Percentiles rank a stretch among this genome's conserved stretches.
These are phyloP conservation scores for Aphanomyces invadans DNA, from an alignment of 352 stramenopile species.

Conservation along the genomic window DNA sequence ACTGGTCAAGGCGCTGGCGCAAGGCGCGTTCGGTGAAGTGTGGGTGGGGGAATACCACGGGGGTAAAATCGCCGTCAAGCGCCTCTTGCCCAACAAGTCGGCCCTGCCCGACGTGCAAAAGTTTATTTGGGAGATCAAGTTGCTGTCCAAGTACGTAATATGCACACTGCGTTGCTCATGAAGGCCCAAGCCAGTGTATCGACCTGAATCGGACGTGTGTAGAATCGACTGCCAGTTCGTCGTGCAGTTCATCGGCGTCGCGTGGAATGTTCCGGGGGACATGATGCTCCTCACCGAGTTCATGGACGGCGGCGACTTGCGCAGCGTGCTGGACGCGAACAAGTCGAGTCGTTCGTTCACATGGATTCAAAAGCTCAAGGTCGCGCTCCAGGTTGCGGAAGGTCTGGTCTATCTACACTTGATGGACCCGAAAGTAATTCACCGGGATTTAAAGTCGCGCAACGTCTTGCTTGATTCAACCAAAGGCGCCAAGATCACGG, in stretches of 20 bases:
- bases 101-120: constrained; percentile 42
- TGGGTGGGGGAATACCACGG: constrained; percentile 58
- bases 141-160: constrained; percentile 36
- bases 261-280: constrained; percentile 50
- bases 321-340: constrained; percentile 38
- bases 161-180: no score
- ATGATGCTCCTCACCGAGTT: constrained; percentile 61
- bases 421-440: constrained; percentile 52
- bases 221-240: constrained; percentile 59
- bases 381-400: constrained; percentile 59
- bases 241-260: constrained; percentile 56
- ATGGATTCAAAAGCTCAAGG: constrained; percentile 61
- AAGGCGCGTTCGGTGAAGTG: constrained; percentile 60
- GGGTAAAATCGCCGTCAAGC: constrained; percentile 60
- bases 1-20: constrained; percentile 47
- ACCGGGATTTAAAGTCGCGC: constrained; percentile 59
- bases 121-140: constrained; percentile 57
- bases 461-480: constrained; percentile 59
- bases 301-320: constrained; percentile 61
- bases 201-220: no score
- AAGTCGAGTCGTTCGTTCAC: constrained; percentile 37
- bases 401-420: constrained; percentile 66
- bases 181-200: no score
- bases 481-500: constrained; percentile 50
- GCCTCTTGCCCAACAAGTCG: constrained; percentile 46